These are phyloP conservation scores for Fusarium chaquense DNA, from an alignment of 2,329 filamentous ascomycete species.

Conservation along the genomic window DNA sequence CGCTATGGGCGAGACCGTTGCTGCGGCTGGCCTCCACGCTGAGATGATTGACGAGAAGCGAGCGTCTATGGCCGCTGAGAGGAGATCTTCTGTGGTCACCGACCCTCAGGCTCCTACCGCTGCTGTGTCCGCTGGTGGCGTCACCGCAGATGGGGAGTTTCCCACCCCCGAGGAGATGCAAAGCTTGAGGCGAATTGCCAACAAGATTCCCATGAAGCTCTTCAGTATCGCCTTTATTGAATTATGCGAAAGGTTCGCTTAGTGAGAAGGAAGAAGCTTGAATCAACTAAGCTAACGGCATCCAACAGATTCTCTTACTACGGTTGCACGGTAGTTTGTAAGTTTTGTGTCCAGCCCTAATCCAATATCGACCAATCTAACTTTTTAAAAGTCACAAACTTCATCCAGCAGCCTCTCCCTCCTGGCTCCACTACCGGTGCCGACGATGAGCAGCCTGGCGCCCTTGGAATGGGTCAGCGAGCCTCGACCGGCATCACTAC, in stretches of 20 bases:
- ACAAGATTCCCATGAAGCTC: conserved; percentile 68
- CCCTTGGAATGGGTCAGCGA: conserved; percentile 68
- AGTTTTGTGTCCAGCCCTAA: conserved; percentile 51
- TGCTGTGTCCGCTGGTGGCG: not conserved
- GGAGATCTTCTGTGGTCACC: conserved; percentile 44
- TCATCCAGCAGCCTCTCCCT: conserved; percentile 70
- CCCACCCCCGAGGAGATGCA: conserved; percentile 56
- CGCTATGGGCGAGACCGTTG: conserved; percentile 53
- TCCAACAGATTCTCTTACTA: conserved; percentile 73
- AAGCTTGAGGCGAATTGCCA: conserved; percentile 66
- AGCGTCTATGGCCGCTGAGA: conserved; percentile 47
- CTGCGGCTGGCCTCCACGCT: conserved; percentile 46
- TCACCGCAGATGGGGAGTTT: conserved; percentile 24
- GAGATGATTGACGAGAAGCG: conserved; percentile 50
- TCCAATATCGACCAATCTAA: not conserved
- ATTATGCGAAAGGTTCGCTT: conserved; percentile 78
- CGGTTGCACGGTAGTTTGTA: conserved; percentile 72
- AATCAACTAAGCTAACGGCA: no score
- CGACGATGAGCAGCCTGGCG: conserved; percentile 60
- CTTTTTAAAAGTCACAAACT: conserved; percentile 64
- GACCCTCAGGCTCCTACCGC: conserved; percentile 20
- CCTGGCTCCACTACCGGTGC: conserved; percentile 67
- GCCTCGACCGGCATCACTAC: conserved; percentile 60
- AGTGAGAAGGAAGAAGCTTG: conserved; percentile 45
- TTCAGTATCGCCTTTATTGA: conserved; percentile 76